These are phyloP conservation scores for Fusarium beomiforme DNA, from an alignment of 2,329 filamentous ascomycete species.

Conservation along the genomic window DNA sequence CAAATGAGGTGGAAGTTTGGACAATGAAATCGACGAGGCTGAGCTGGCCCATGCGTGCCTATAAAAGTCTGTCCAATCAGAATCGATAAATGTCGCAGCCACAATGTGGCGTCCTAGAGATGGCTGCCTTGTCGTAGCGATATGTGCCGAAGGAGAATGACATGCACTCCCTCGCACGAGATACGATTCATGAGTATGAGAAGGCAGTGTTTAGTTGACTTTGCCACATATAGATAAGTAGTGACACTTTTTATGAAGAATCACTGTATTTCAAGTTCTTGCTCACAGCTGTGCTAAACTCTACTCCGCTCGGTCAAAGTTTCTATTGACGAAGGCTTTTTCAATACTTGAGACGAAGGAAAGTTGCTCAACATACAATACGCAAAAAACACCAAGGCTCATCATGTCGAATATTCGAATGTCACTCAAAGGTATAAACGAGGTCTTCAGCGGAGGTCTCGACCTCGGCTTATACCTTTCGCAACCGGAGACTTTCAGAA, in stretches of 20 bases:
- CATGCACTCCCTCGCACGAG: background rate
- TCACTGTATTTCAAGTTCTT: background rate
- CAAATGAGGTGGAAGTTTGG: slow-evolving; percentile 31
- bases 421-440: background rate
- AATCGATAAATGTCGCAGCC: background rate
- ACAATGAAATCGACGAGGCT: slow-evolving; percentile 38
- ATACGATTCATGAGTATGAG: background rate
- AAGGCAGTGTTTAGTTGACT: background rate
- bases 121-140: background rate
- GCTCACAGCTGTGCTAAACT: background rate
- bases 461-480: background rate
- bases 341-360: background rate
- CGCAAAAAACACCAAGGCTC: background rate
- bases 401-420: background rate
- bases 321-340: background rate
- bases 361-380: background rate
- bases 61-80: slow-evolving; percentile 32
- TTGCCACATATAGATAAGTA: background rate
- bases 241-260: background rate
- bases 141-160: background rate
- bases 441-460: slow-evolving; percentile 16
- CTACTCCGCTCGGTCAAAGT: background rate
- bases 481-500: slow-evolving; percentile 7
- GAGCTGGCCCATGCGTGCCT: slow-evolving; percentile 18
- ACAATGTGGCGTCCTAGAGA: slow-evolving; percentile 9